These are phyloP conservation scores for Cercospora zeae-maydis DNA, from an alignment of 2,329 filamentous ascomycete species.

Conservation along the genomic window DNA sequence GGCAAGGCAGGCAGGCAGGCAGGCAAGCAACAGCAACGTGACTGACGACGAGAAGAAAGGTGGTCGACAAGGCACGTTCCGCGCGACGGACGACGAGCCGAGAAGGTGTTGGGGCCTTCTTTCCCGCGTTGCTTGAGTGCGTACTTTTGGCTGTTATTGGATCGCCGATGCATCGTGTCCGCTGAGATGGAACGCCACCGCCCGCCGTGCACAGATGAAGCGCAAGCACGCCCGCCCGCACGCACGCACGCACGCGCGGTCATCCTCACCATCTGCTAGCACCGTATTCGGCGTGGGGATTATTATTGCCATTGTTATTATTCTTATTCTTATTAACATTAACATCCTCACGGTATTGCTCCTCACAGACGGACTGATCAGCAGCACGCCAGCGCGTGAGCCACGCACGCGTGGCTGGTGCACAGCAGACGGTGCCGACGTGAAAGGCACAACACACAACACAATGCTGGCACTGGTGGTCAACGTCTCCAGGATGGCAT, in stretches of 20 bases:
- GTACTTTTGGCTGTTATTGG: neutral
- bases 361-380: too few relatives aligned
- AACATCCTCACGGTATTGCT: too few relatives aligned
- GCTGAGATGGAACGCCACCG: constrained; percentile 6
- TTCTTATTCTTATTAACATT: too few relatives aligned
- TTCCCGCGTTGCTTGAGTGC: neutral
- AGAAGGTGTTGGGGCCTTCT: neutral
- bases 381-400: too few relatives aligned
- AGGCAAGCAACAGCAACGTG: too few relatives aligned
- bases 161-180: constrained; percentile 7
- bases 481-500: neutral
- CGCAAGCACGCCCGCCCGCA: neutral
- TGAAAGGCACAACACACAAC: too few relatives aligned
- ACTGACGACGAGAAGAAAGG: too few relatives aligned
- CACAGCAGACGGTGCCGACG: neutral
- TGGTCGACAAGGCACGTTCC: constrained; percentile 1
- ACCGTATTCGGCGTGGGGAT: neutral
- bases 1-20: too few relatives aligned
- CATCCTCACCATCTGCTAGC: neutral
- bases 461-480: too few relatives aligned
- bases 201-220: neutral
- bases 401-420: neutral
- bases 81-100: neutral
- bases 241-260: neutral
- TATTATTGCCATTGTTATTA: too few relatives aligned